Percentiles rank a stretch among this genome's conserved stretches.
These are phyloP conservation scores for Orbilia javanica DNA, from an alignment of 2,329 filamentous ascomycete species.

Conservation along the genomic window DNA sequence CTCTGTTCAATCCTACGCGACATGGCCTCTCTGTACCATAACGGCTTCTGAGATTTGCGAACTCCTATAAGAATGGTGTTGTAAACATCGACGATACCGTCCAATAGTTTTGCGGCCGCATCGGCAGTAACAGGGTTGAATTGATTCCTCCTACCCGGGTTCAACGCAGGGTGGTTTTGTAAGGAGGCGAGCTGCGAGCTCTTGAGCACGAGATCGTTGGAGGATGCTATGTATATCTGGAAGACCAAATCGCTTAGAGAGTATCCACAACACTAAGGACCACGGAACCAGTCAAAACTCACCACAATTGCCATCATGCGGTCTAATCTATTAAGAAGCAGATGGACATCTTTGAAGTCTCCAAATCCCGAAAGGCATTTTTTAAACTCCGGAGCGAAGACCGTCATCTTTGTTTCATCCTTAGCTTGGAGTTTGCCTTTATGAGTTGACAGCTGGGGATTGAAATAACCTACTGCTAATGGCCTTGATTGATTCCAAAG, in stretches of 20 bases:
- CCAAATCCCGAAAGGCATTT: not conserved
- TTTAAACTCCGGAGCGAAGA: not conserved
- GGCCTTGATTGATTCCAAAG: not conserved
- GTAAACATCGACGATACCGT: not conserved
- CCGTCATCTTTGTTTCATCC: not conserved
- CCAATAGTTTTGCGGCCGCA: not conserved
- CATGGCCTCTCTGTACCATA: conserved; percentile 25
- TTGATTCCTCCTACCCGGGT: not conserved
- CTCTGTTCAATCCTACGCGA: conserved; percentile 2
- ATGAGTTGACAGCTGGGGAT: not conserved
- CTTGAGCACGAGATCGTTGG: not conserved
- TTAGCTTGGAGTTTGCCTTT: not conserved
- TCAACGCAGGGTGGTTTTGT: not conserved
- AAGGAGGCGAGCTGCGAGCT: conserved; percentile 13
- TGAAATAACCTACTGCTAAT: not conserved
- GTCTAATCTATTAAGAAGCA: conserved; percentile 18
- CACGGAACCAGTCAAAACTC: not conserved
- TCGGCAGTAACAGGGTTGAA: not conserved
- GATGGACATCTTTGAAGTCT: not conserved
- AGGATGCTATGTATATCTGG: conserved; percentile 2
- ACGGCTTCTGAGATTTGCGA: not conserved
- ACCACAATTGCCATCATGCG: conserved; percentile 11
- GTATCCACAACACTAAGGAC: not conserved
- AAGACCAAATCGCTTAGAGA: not conserved
- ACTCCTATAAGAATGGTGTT: not conserved